Conservation (phyloP, 352 stramenopile genomes). For the Aphanomyces cochlioides region DNA sequence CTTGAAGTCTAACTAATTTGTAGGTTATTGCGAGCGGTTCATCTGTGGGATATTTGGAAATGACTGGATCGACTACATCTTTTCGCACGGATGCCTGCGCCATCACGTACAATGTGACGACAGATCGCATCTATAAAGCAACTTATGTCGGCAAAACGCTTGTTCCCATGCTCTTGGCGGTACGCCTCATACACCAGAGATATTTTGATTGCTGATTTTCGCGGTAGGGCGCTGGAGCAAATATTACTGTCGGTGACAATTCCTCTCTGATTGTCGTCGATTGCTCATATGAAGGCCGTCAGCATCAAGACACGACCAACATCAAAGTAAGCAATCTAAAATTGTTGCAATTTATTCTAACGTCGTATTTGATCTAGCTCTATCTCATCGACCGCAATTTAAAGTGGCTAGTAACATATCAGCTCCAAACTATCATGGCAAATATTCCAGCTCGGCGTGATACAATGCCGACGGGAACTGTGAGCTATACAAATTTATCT, state of each 20-base stretch:
- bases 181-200: background rate
- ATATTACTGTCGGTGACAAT: background rate
- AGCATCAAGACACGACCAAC: constrained; percentile 16
- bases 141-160: background rate
- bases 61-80: background rate
- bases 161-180: constrained; percentile 11
- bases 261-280: constrained; percentile 12
- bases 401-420: constrained; percentile 10
- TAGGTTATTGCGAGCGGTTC: background rate
- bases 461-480: constrained; percentile 23
- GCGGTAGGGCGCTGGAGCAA: background rate
- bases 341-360: too few species aligned
- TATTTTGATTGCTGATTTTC: background rate
- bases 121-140: constrained; percentile 17
- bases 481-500: constrained; percentile 19
- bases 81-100: background rate
- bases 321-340: background rate
- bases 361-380: background rate
- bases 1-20: background rate
- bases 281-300: constrained; percentile 19
- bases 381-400: constrained; percentile 4
- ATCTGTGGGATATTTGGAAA: background rate
- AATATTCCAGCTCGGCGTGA: constrained; percentile 20
- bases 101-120: constrained; percentile 10
- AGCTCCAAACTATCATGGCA: constrained; percentile 26